These are phyloP conservation scores for Botryotinia calthae DNA, from an alignment of 2,329 filamentous ascomycete species.

Conservation along the genomic window DNA sequence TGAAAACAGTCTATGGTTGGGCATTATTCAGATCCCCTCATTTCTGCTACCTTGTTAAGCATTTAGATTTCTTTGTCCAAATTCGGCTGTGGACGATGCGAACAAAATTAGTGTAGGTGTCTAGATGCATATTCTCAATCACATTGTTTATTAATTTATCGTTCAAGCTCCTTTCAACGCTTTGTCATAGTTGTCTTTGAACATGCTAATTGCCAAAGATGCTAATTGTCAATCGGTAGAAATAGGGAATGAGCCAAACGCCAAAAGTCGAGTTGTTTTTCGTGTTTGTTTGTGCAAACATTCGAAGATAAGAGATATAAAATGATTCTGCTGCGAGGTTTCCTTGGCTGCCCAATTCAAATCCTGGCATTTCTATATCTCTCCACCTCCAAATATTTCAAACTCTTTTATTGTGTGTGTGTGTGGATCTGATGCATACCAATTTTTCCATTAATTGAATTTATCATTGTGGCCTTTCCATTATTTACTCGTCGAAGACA, in stretches of 20 bases:
- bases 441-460: no score
- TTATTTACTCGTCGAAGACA: not conserved
- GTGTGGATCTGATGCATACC: not conserved
- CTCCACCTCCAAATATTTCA: not conserved
- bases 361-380: not conserved
- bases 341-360: not conserved
- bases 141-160: conserved; percentile 4
- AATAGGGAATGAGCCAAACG: not conserved
- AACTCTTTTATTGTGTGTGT: not conserved
- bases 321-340: not conserved
- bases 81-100: conserved; percentile 1
- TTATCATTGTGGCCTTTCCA: not conserved
- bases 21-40: not conserved
- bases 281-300: not conserved
- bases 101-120: not conserved
- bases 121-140: conserved; percentile 4
- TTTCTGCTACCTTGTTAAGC: conserved; percentile 19
- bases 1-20: not conserved
- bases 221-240: conserved; percentile 4
- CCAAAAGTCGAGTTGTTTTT: not conserved
- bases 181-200: conserved; percentile 4
- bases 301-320: not conserved
- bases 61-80: conserved; percentile 21
- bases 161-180: not conserved
- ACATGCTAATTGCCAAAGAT: not conserved